These are phyloP conservation scores for Vitis hybrid DNA, from an alignment of 177 flowering plant genomes.

Conservation along the genomic window DNA sequence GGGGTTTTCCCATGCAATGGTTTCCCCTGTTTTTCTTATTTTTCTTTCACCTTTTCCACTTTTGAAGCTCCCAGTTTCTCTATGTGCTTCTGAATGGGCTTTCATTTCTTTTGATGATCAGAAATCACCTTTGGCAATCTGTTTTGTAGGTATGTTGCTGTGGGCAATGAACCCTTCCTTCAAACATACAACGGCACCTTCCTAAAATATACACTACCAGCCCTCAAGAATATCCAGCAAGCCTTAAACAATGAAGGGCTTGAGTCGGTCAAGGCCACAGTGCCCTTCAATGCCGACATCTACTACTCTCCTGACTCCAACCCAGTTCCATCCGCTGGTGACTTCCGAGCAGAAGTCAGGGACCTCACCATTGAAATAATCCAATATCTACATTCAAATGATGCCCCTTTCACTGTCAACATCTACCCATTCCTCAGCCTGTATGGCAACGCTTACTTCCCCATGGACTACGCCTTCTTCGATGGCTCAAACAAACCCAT, in stretches of 20 bases:
- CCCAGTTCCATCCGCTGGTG: conserved; percentile 77
- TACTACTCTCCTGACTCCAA: conserved; percentile 63
- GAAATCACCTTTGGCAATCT: conserved; percentile 15
- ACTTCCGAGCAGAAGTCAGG: conserved; percentile 60
- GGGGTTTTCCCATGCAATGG: too few species aligned
- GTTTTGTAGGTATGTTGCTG: conserved; percentile 80
- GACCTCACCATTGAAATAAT: conserved; percentile 53
- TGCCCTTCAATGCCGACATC: conserved; percentile 82
- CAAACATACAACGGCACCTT: conserved; percentile 69
- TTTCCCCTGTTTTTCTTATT: neutral
- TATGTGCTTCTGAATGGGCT: neutral
- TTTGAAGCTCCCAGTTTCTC: neutral
- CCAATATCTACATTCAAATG: conserved; percentile 43
- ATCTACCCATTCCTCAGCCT: conserved; percentile 87
- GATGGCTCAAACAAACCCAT: conserved; percentile 53
- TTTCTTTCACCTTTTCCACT: neutral
- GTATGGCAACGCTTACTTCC: conserved; percentile 57
- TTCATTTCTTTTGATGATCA: too few species aligned
- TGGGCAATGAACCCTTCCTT: conserved; percentile 94
- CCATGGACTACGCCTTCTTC: conserved; percentile 74
- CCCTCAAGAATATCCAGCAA: conserved; percentile 55
- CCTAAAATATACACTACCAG: conserved; percentile 47
- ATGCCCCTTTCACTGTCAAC: conserved; percentile 78
- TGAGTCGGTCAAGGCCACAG: conserved; percentile 54
- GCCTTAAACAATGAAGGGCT: conserved; percentile 54